Evolutionary conservation across 176 grass and related monocot species (phyloP).

Genomic region (Neostapfia colusana): DNA sequence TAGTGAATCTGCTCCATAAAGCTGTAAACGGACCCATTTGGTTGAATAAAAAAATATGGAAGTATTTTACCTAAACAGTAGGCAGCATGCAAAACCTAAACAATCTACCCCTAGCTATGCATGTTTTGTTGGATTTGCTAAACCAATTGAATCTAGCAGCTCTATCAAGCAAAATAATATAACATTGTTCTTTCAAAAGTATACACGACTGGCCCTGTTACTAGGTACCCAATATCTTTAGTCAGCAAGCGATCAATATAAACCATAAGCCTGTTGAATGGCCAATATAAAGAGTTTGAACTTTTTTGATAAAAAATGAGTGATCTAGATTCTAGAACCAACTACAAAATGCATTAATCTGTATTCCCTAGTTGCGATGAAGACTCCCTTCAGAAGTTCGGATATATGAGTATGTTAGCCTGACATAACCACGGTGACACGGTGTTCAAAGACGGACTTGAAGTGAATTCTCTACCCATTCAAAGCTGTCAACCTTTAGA

Average conservation of each 20-base stretch:
- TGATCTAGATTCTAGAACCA: neutral
- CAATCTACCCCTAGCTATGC: neutral
- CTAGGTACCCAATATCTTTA: too few relatives aligned
- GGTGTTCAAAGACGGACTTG: neutral
- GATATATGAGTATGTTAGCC: neutral
- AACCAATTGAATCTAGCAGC: neutral
- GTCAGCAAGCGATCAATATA: too few relatives aligned
- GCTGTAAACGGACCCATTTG: too few relatives aligned
- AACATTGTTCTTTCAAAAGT: neutral
- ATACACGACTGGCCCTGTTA: neutral
- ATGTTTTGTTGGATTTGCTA: neutral
- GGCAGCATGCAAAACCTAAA: neutral
- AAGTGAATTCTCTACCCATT: conserved; percentile 3
- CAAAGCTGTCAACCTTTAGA: neutral
- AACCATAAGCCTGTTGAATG: too few relatives aligned
- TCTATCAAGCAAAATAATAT: conserved; percentile 4
- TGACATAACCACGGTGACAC: neutral
- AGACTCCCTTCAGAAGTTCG: conserved; percentile 3
- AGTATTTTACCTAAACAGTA: neutral
- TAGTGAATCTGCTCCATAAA: too few relatives aligned
- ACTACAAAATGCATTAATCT: neutral
- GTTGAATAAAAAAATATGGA: neutral
- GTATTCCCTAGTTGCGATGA: neutral
- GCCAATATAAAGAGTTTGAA: neutral
- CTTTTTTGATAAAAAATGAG: neutral